Evolutionary conservation across 495 filamentous ascomycete genomes (phyloP).

Genomic region (Penicillium steckii): DNA sequence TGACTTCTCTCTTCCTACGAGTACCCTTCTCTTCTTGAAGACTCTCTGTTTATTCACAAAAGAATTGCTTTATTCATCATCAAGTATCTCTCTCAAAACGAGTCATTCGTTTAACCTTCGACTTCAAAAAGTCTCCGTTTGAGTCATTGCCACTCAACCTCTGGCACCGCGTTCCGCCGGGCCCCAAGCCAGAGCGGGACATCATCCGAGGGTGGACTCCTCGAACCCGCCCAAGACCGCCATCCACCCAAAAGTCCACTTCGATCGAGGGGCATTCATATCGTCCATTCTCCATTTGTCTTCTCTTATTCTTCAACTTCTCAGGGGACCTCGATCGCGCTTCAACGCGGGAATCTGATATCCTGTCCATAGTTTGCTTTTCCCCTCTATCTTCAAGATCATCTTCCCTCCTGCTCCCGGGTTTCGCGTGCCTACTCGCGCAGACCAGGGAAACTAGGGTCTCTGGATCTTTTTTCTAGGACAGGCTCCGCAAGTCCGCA

Average conservation of each 20-base stretch:
- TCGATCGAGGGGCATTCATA: conserved; percentile 50
- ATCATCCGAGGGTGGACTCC: conserved; percentile 44
- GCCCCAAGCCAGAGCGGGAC: conserved; percentile 40
- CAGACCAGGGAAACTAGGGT: conserved; percentile 39
- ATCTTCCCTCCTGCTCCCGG: too few species aligned
- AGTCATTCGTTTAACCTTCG: too few species aligned
- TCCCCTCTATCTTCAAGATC: conserved; percentile 12
- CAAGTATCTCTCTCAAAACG: too few species aligned
- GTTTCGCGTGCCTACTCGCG: conserved; percentile 40
- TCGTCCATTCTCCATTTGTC: conserved; percentile 24
- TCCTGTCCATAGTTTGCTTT: conserved; percentile 28
- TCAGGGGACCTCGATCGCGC: conserved; percentile 38
- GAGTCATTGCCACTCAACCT: conserved; percentile 17
- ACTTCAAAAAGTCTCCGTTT: not conserved
- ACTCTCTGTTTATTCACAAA: not conserved
- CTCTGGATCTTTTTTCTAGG: conserved; percentile 1
- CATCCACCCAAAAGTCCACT: conserved; percentile 31
- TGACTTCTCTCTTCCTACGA: not conserved
- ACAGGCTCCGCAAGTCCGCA: not conserved
- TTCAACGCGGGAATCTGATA: conserved; percentile 32
- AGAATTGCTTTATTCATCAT: too few species aligned
- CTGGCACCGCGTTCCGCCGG: conserved; percentile 30
- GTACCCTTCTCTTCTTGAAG: not conserved
- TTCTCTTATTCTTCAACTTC: conserved; percentile 40
- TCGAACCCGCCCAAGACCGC: conserved; percentile 37